These are phyloP conservation scores for Tolypocladium pustulatum DNA, from an alignment of 2,329 filamentous ascomycete genomes.

Conservation along the genomic window DNA sequence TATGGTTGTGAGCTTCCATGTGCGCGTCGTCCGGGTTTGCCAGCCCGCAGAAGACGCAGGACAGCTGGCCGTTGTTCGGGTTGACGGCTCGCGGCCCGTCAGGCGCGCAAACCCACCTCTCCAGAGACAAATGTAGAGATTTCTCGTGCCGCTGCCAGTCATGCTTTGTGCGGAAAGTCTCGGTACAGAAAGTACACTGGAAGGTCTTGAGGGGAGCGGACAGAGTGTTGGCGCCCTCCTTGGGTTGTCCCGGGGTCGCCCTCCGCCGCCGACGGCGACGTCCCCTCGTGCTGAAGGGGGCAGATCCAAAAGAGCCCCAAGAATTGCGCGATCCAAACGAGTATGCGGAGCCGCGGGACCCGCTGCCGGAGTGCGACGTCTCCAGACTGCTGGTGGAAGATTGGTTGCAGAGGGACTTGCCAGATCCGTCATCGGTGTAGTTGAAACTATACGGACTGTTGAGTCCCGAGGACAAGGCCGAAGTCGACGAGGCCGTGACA, in stretches of 20 bases:
- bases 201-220: conserved; percentile 42
- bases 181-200: conserved; percentile 60
- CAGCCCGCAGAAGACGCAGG: conserved; percentile 51
- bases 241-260: conserved; percentile 24
- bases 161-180: conserved; percentile 57
- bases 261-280: conserved; percentile 39
- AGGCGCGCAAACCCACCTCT: conserved; percentile 54
- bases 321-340: conserved; percentile 49
- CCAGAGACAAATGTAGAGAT: conserved; percentile 53
- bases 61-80: conserved; percentile 44
- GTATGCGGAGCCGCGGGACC: conserved; percentile 47
- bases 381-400: conserved; percentile 51
- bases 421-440: conserved; percentile 51
- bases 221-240: conserved; percentile 23
- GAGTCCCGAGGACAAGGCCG: conserved; percentile 40
- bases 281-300: conserved; percentile 30
- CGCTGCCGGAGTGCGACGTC: conserved; percentile 49
- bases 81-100: conserved; percentile 45
- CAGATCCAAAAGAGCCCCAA: conserved; percentile 37
- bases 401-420: conserved; percentile 44
- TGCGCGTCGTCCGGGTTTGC: conserved; percentile 44
- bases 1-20: conserved; percentile 48
- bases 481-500: conserved; percentile 42
- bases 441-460: conserved; percentile 47
- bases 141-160: conserved; percentile 65